A percentile compares a stretch with the other conserved stretches of the same genome.
phyloP scores from a whole-genome alignment of 2,329 filamentous ascomycete species.

The Clonostachys rhizophaga region DNA sequence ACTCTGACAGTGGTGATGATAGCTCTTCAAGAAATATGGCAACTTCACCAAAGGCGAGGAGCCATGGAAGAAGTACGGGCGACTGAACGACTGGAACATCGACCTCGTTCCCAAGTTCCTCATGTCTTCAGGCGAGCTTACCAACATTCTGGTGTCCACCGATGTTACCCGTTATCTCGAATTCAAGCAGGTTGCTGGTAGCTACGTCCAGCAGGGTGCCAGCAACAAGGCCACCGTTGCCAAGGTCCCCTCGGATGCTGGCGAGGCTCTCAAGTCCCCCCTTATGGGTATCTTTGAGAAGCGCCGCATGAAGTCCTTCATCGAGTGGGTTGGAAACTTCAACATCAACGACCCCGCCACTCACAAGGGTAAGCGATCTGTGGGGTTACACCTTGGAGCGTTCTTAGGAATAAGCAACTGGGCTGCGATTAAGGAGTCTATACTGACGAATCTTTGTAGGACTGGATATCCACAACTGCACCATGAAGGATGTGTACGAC shows the following conservation, averaged over 20 bases:
- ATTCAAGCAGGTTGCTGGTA: conserved; percentile 92
- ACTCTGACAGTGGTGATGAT: conserved; percentile 8
- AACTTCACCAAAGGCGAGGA: conserved; percentile 75
- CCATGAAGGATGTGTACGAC: conserved; percentile 98
- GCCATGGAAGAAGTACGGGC: conserved; percentile 97
- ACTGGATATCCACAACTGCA: conserved; percentile 71
- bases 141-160: conserved; percentile 96
- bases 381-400: neutral
- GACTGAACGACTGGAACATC: conserved; percentile 98
- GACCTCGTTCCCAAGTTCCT: conserved; percentile 97
- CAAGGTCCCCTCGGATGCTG: conserved; percentile 92
- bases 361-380: conserved; percentile 70
- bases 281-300: conserved; percentile 99
- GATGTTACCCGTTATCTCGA: conserved; percentile 86
- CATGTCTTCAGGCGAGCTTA: conserved; percentile 97
- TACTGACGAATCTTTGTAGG: conserved; percentile 41
- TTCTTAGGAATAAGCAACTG: neutral
- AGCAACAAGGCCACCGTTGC: conserved; percentile 85
- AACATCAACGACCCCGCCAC: conserved; percentile 75
- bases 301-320: conserved; percentile 91
- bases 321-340: conserved; percentile 91
- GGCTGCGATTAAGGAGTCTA: neutral
- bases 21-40: conserved; percentile 97
- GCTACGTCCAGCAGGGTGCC: conserved; percentile 87
- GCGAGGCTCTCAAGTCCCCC: conserved; percentile 84